Evolutionary conservation across 352 stramenopile genomes (phyloP).

Genomic region (Elongisporangium undulatum): DNA sequence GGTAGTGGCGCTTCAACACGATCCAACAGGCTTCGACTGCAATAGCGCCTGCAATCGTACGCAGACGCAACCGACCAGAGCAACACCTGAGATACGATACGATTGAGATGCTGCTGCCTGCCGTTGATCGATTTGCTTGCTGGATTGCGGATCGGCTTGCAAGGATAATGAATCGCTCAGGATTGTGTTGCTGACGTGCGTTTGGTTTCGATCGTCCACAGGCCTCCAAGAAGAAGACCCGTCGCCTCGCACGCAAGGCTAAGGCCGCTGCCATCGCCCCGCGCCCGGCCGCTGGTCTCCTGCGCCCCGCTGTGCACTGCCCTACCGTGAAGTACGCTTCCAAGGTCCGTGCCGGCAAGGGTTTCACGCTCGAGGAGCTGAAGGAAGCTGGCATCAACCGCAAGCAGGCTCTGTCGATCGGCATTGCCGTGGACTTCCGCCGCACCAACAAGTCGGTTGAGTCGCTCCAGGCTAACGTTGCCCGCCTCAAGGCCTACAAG

Average conservation of each 20-base stretch:
- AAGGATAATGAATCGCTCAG: not conserved
- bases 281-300: slow-evolving; percentile 92
- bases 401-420: slow-evolving; percentile 96
- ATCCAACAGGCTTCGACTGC: not conserved
- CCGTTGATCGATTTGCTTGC: not conserved
- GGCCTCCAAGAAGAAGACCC: slow-evolving; percentile 98
- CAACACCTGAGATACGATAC: not conserved
- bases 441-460: slow-evolving; percentile 98
- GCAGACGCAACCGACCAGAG: not conserved
- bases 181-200: slow-evolving; percentile 25
- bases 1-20: not conserved
- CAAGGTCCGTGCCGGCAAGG: slow-evolving; percentile 97
- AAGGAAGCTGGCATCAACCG: slow-evolving; percentile 96
- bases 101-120: not conserved
- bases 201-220: slow-evolving; percentile 63
- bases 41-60: not conserved
- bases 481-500: slow-evolving; percentile 99
- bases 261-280: slow-evolving; percentile 98
- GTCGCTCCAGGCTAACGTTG: slow-evolving; percentile 95
- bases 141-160: not conserved
- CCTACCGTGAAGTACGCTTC: slow-evolving; percentile 98
- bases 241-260: slow-evolving; percentile 91
- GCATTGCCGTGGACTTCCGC: slow-evolving; percentile 98
- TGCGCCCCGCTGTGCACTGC: slow-evolving; percentile 97
- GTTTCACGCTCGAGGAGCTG: slow-evolving; percentile 99